These are phyloP conservation scores for Immersiporthe knoxdaviesiana DNA, from an alignment of 2,329 filamentous ascomycete species.

Conservation along the genomic window DNA sequence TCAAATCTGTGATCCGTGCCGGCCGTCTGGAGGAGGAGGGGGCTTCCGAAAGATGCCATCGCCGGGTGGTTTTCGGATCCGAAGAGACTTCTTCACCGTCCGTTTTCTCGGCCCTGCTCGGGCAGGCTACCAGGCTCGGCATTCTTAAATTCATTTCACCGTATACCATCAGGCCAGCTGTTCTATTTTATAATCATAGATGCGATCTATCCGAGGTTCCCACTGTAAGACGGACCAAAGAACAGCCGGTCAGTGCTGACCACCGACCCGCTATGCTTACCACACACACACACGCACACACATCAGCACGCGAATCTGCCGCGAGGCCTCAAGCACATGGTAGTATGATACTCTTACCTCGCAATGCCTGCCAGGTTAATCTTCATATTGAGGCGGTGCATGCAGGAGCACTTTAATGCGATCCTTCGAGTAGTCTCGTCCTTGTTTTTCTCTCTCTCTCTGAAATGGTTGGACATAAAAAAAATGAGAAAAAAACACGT, in stretches of 20 bases:
- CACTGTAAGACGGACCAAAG: conserved; percentile 20
- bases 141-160: background rate
- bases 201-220: background rate
- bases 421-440: background rate
- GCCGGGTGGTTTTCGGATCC: background rate
- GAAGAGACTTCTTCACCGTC: background rate
- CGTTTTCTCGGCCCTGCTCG: background rate
- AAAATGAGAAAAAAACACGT: background rate
- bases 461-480: background rate
- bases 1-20: background rate
- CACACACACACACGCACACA: background rate
- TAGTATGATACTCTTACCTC: too few species aligned
- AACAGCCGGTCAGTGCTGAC: conserved; percentile 7
- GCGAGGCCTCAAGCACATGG: background rate
- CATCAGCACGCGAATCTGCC: background rate
- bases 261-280: background rate
- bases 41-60: background rate
- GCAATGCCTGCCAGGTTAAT: background rate
- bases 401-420: background rate
- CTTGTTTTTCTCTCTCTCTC: background rate
- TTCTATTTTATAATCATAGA: background rate
- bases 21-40: background rate
- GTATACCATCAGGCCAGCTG: background rate
- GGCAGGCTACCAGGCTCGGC: background rate
- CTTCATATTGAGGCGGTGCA: background rate